phyloP scores from a whole-genome alignment of 148 eudicot genomes.

The Salicornia ramosissima region DNA sequence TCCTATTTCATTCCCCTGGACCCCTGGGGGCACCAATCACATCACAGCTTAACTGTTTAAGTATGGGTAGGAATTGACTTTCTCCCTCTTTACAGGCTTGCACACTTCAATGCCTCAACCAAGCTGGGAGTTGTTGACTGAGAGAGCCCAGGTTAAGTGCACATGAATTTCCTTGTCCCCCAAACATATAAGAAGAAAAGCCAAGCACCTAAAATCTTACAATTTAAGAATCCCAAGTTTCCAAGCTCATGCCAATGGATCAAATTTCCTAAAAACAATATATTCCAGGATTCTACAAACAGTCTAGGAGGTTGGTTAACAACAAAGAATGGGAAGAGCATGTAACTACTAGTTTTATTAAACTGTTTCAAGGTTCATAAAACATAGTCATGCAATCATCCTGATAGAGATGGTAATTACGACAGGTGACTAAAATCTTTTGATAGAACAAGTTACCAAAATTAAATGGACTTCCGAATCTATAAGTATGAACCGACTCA shows the following conservation, averaged over 20 bases:
- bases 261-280: background rate
- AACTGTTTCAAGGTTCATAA: too few relatives aligned
- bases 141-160: too few relatives aligned
- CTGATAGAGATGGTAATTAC: background rate
- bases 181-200: too few relatives aligned
- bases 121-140: background rate
- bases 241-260: background rate
- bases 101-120: background rate
- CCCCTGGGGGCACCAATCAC: too few relatives aligned
- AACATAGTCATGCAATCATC: too few relatives aligned
- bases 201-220: background rate
- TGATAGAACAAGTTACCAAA: background rate
- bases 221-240: background rate
- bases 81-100: background rate
- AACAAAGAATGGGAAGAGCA: background rate
- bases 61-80: background rate
- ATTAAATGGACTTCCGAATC: background rate
- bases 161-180: too few relatives aligned
- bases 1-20: too few relatives aligned
- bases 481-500: background rate
- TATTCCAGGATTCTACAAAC: background rate
- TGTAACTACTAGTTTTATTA: too few relatives aligned
- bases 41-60: too few relatives aligned
- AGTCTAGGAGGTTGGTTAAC: background rate
- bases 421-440: background rate